phyloP scores from a whole-genome alignment of 768 basidiomycete species.

The Mycena rosella region DNA sequence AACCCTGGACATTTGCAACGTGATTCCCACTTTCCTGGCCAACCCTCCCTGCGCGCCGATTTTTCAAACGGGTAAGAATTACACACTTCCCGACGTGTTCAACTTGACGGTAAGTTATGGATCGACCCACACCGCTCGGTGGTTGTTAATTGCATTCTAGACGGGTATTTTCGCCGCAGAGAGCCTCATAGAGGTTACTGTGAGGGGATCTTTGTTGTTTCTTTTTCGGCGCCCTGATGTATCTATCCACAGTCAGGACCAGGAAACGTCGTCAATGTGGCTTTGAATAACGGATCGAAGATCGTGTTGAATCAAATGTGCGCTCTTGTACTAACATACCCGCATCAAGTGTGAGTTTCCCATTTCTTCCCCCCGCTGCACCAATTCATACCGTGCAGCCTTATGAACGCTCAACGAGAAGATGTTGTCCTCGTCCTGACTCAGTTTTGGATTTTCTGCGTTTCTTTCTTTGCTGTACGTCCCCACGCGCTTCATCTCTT shows the following conservation, averaged over 20 bases:
- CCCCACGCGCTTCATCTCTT: too few relatives aligned
- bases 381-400: conserved; percentile 14
- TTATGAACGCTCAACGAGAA: conserved; percentile 39
- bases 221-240: not conserved
- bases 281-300: conserved; percentile 26
- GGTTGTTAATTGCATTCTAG: not conserved
- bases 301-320: conserved; percentile 40
- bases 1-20: conserved; percentile 45
- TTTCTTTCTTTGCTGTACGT: conserved; percentile 43
- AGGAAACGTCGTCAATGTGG: conserved; percentile 27
- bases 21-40: conserved; percentile 36
- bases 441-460: conserved; percentile 49
- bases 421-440: conserved; percentile 45
- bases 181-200: conserved; percentile 5
- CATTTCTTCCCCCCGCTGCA: not conserved
- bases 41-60: conserved; percentile 17
- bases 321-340: conserved; percentile 44
- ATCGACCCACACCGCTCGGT: not conserved
- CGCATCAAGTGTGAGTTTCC: conserved; percentile 40
- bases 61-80: conserved; percentile 21
- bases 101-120: conserved; percentile 21
- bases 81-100: conserved; percentile 7
- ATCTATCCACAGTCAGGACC: conserved; percentile 5
- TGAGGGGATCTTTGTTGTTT: not conserved
- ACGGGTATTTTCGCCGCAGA: conserved; percentile 19